These are phyloP conservation scores for Brassica nigra DNA, from an alignment of 345 rosid genomes.

Conservation along the genomic window DNA sequence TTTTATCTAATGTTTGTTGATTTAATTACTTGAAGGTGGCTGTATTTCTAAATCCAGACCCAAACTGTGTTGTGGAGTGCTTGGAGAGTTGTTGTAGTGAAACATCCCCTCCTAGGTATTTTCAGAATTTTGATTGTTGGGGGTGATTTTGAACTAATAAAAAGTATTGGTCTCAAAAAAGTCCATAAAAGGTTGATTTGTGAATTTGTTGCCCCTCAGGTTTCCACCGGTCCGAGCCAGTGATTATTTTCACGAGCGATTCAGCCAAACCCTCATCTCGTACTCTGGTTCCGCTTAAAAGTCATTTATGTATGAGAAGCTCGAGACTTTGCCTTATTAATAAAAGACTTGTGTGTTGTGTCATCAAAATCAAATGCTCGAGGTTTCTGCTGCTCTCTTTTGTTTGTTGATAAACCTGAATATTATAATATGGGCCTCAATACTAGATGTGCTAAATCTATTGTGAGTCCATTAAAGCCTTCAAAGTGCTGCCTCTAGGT, in stretches of 20 bases:
- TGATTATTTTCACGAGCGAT: conserved; percentile 65
- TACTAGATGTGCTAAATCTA: background rate
- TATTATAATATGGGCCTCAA: background rate
- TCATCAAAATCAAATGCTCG: too few species aligned
- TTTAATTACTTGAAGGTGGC: conserved; percentile 49
- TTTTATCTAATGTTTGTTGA: background rate
- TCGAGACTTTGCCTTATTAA: background rate
- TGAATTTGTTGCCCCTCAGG: conserved; percentile 42
- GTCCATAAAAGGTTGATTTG: background rate
- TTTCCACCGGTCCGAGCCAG: conserved; percentile 64
- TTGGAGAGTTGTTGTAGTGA: conserved; percentile 71
- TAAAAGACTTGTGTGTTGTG: too few species aligned
- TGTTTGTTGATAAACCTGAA: background rate
- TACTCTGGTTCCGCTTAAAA: conserved; percentile 17
- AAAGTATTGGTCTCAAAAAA: background rate
- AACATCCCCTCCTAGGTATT: conserved; percentile 59
- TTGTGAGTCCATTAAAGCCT: background rate
- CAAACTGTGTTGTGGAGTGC: conserved; percentile 69
- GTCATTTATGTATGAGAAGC: background rate
- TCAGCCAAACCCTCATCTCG: conserved; percentile 43
- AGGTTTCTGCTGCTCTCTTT: background rate
- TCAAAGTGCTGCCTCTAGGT: too few species aligned
- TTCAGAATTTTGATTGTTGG: background rate
- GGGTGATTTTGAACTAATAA: background rate
- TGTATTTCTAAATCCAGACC: conserved; percentile 65